Base-by-base conservation (phyloP, 2,329 filamentous ascomycete genomes). In the Claviceps digitariae region DNA sequence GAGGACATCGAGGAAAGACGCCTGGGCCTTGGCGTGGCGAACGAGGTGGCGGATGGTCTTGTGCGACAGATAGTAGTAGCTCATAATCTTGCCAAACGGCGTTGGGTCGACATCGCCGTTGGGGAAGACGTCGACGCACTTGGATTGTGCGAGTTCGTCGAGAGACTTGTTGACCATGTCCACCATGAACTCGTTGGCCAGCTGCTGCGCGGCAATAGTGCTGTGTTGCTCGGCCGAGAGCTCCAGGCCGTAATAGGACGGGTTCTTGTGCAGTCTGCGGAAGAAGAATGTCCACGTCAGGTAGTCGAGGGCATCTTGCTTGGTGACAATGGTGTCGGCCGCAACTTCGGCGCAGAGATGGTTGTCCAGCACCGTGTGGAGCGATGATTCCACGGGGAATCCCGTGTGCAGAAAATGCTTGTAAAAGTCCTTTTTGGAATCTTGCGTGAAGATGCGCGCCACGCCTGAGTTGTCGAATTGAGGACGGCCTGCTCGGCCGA, bases 211-310 rank as follows among this genome's bases (percentile, higher is more conserved):
- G 7, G 81, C 78, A 31, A 90, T 82, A 9, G 85, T 90, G 65
- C 90, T 94, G 69, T 96, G 90, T 61, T 96, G 90, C 61, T 96
- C 90, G 0, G 87, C 85, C 0, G 87, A 88, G 46, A 98, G 93
- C 65, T 96, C 87, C 0, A 98, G 82, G 0, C 94, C 94, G 61
- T 98, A 98, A 71, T 95, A 98, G 0, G 90, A 95, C 1, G 93
- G 93, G 62, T 98, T 98, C 75, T 98, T 98, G 74, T 98, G 93
- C 41, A 98, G 73, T 12, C 93, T 79, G 2, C 94, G 82, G 78
- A 98, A 98, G 79, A 98, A 98, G 74, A 98, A 98, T 1, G 94
- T 98, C 93, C 94, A 98, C 0, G 93, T 98, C 52, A 98, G 72
- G 65, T 98, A 98, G 68, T 98, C 94, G 4, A 98, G 78, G 1